Evolutionary conservation across 2,329 filamentous ascomycete genomes (phyloP), one percentile per base, ranked within the genome.

Genomic region (Phyllosticta citribraziliensis): DNA sequence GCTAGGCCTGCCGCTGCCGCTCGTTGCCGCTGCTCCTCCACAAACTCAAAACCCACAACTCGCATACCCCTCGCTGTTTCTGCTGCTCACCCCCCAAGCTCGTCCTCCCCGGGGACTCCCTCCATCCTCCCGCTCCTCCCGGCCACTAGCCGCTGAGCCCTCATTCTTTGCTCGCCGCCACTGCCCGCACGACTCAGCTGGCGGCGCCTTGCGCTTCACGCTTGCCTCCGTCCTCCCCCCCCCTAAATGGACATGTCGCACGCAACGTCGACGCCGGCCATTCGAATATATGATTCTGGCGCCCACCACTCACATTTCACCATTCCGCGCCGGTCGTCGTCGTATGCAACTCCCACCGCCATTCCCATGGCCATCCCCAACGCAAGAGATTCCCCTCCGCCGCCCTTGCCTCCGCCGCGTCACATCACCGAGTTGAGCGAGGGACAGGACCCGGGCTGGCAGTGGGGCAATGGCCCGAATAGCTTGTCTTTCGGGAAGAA

Each of bases 321-420:
- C 60, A 63, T 61, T 54, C 62, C 62, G 63, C 70, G 65, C 64
- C 70, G 70, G 60, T 68, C 71, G 62, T 73, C 73, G 63, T 61
- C 60, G 55, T 72, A 72, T 66, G 68, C 70, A 54, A 70, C 68
- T 63, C 69, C 78, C 52, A 74, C 63, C 71, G 76, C 77, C 64
- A 79, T 79, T 64, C 81, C 83, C 66, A 84, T 88, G 83, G 77
- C 84, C 63, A 87, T 88, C 70, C 84, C 83, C 56, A 79, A 81
- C 69, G 77, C 80, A 63, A 78, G 80, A 68, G 77, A 79, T 30
- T 65, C 71, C 52, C 76, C 78, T 57, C 85, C 86, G 62, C 85
- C 86, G 65, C 84, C 85, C 56, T 77, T 88, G 67, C 86, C 85
- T 67, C 86, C 86, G 62, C 82, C 85, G 58, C 79, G 78, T 71